phyloP scores from a whole-genome alignment of 2,329 filamentous ascomycete species.

The Colletotrichum sp. region DNA sequence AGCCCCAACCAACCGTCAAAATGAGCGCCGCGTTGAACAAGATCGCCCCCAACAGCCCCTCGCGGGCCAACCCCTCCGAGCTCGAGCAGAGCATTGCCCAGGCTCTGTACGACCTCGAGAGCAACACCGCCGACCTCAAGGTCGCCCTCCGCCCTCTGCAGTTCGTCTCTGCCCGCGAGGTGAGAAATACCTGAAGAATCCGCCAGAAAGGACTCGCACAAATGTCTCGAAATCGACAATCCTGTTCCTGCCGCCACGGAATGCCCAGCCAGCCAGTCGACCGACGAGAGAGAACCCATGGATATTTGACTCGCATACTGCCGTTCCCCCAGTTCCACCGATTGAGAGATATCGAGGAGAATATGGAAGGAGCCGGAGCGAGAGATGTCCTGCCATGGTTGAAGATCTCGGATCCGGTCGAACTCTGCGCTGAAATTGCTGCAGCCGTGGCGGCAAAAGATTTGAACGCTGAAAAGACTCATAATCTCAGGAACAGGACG shows the following conservation, averaged over 20 bases:
- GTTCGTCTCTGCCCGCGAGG: slow-evolving; percentile 98
- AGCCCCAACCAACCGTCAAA: slow-evolving; percentile 43
- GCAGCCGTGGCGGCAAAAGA: slow-evolving; percentile 23
- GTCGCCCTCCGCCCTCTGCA: slow-evolving; percentile 94
- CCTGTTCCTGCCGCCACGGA: slow-evolving; percentile 20
- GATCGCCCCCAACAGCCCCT: slow-evolving; percentile 97
- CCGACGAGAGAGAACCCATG: not conserved
- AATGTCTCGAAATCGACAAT: not conserved
- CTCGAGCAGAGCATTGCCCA: slow-evolving; percentile 96
- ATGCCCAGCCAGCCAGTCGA: too few species aligned
- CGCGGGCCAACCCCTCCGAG: slow-evolving; percentile 94
- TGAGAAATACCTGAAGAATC: slow-evolving; percentile 65
- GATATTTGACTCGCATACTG: not conserved
- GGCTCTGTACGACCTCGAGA: slow-evolving; percentile 99
- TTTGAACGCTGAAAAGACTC: slow-evolving; percentile 25
- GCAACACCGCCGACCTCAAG: slow-evolving; percentile 98
- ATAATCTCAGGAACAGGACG: slow-evolving; percentile 65
- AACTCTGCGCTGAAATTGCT: not conserved
- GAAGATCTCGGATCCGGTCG: not conserved
- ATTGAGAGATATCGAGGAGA: slow-evolving; percentile 16
- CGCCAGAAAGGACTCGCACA: not conserved
- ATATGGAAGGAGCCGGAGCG: not conserved
- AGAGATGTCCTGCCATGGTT: not conserved
- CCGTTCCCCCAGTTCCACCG: not conserved
- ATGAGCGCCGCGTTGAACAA: slow-evolving; percentile 88